A percentile compares a stretch with the other conserved stretches of the same genome.
Evolutionary conservation across 1,284 basidiomycete species (phyloP).

Genomic region (Ceratobasidium sp.): DNA sequence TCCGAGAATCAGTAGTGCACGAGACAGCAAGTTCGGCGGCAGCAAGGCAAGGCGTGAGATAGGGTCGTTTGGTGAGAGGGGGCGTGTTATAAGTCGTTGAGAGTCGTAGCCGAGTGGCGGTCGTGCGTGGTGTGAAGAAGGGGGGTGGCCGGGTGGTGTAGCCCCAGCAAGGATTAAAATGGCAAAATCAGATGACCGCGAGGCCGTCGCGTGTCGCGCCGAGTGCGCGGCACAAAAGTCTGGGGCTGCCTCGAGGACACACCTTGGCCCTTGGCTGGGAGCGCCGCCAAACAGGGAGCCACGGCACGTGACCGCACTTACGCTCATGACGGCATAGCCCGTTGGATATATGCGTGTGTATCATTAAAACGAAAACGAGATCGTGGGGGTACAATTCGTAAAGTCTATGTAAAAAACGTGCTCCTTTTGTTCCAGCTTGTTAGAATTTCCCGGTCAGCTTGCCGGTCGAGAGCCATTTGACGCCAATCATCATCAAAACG

Average conservation of each 20-base stretch:
- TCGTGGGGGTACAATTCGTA: slow-evolving; percentile 14
- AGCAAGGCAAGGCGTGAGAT: not conserved
- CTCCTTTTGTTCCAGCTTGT: not conserved
- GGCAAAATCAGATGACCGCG: slow-evolving; percentile 14
- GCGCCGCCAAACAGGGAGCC: not conserved
- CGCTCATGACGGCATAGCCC: not conserved
- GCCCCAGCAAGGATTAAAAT: slow-evolving; percentile 17
- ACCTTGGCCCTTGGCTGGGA: slow-evolving; percentile 1
- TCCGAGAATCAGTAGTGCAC: not conserved
- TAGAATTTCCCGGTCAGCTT: slow-evolving; percentile 30
- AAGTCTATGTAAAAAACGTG: slow-evolving; percentile 13
- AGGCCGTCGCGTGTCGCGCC: slow-evolving; percentile 34
- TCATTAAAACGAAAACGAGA: not conserved
- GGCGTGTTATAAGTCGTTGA: slow-evolving; percentile 11
- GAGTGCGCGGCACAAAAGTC: slow-evolving; percentile 10
- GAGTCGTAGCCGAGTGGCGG: slow-evolving; percentile 35
- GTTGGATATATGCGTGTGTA: not conserved
- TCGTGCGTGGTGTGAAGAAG: slow-evolving; percentile 11
- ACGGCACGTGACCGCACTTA: slow-evolving; percentile 5
- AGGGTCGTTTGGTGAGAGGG: not conserved
- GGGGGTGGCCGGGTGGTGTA: slow-evolving; percentile 2
- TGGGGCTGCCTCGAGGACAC: slow-evolving; percentile 31
- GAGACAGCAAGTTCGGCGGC: not conserved
- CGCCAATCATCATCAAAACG: slow-evolving; percentile 45
- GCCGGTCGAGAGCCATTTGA: slow-evolving; percentile 15